These are phyloP conservation scores for Botrytis porri DNA, from an alignment of 2,329 filamentous ascomycete species.

Conservation along the genomic window DNA sequence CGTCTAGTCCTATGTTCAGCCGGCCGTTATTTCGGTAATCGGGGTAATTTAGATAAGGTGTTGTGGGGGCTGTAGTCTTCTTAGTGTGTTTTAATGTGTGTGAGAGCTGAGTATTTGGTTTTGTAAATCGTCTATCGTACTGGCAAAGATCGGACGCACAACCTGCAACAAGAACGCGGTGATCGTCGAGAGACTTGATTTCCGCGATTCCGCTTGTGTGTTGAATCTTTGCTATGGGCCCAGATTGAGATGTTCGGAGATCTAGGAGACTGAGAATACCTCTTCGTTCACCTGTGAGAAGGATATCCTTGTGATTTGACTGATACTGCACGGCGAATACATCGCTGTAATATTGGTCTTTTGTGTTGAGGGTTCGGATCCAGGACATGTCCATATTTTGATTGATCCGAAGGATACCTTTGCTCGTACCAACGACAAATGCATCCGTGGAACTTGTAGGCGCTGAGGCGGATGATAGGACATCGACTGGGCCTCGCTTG, in stretches of 20 bases:
- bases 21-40: slow-evolving; percentile 50
- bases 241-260: slow-evolving; percentile 34
- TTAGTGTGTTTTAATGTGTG: slow-evolving; percentile 7
- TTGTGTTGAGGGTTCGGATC: background rate
- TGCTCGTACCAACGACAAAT: slow-evolving; percentile 17
- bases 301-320: slow-evolving; percentile 43
- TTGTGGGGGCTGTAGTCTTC: slow-evolving; percentile 21
- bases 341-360: slow-evolving; percentile 32
- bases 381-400: slow-evolving; percentile 10
- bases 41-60: slow-evolving; percentile 48
- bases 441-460: background rate
- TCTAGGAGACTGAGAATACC: slow-evolving; percentile 39
- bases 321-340: slow-evolving; percentile 52
- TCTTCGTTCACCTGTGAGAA: slow-evolving; percentile 53
- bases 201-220: slow-evolving; percentile 47
- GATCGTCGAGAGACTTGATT: slow-evolving; percentile 47
- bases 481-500: background rate
- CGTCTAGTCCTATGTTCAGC: slow-evolving; percentile 51
- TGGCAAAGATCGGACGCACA: slow-evolving; percentile 49
- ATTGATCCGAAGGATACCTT: slow-evolving; percentile 12
- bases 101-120: background rate
- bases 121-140: slow-evolving; percentile 54
- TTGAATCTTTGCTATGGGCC: slow-evolving; percentile 27
- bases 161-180: slow-evolving; percentile 54
- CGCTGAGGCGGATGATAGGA: slow-evolving; percentile 9